A percentile compares a stretch with the other conserved stretches of the same genome.
phyloP scores from a whole-genome alignment of 148 eudicot species.

The Mesembryanthemum crystallinum region DNA sequence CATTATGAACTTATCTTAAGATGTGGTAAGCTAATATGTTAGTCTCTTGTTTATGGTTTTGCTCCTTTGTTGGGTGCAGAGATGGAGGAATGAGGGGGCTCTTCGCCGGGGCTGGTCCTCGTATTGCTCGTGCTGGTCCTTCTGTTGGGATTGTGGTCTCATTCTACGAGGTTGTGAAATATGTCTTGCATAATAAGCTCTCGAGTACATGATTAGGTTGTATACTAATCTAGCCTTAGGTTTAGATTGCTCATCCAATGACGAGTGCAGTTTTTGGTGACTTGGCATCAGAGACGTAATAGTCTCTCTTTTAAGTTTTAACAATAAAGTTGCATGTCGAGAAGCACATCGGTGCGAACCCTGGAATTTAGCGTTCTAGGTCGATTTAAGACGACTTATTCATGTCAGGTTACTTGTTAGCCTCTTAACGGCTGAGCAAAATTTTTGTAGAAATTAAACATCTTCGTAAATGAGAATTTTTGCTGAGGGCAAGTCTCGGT shows the following conservation, averaged over 20 bases:
- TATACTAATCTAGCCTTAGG: background rate
- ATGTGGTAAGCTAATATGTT: too few relatives aligned
- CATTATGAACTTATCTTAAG: too few relatives aligned
- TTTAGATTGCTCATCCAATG: constrained; percentile 24
- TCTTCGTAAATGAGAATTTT: constrained; percentile 8
- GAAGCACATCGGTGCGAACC: background rate
- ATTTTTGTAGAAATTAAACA: constrained; percentile 21
- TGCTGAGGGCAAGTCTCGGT: constrained; percentile 27
- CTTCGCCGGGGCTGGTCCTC: constrained; percentile 88
- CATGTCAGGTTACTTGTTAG: constrained; percentile 26
- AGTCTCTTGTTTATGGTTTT: background rate
- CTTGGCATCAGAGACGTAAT: constrained; percentile 13
- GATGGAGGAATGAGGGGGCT: constrained; percentile 84
- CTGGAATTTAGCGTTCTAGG: constrained; percentile 2
- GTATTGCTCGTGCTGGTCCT: constrained; percentile 94
- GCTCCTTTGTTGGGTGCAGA: constrained; percentile 33
- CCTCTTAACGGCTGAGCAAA: constrained; percentile 23
- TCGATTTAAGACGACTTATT: background rate
- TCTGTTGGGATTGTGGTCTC: constrained; percentile 94
- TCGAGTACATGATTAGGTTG: constrained; percentile 30
- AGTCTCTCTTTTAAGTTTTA: constrained; percentile 11
- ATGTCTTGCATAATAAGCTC: constrained; percentile 50
- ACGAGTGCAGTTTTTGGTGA: constrained; percentile 17
- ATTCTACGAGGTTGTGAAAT: constrained; percentile 91
- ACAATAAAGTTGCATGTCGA: constrained; percentile 9